Percentiles rank a stretch among this genome's conserved stretches.
Conservation (phyloP, 768 basidiomycete genomes). For the Glaciozyma antarctica region DNA sequence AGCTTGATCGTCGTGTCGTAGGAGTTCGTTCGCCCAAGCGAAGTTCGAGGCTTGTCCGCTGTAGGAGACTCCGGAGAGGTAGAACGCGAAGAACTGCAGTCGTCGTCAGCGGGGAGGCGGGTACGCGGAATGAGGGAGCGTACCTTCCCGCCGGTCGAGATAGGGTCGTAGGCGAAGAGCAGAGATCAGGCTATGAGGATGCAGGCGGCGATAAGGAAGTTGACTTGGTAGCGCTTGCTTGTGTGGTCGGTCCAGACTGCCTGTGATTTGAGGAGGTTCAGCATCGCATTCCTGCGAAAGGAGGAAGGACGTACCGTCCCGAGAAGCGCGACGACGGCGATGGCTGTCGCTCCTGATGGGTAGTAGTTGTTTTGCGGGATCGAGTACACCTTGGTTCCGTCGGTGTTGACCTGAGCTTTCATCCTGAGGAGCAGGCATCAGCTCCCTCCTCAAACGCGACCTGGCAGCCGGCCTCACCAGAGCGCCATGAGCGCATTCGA, state of each 20-base stretch:
- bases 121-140: too few species aligned
- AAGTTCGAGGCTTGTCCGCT: conserved; percentile 65
- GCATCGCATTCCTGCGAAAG: too few species aligned
- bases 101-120: too few species aligned
- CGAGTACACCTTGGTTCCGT: conserved; percentile 26
- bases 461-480: not conserved
- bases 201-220: conserved; percentile 56
- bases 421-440: not conserved
- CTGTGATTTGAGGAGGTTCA: too few species aligned
- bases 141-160: conserved; percentile 40
- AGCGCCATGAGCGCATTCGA: conserved; percentile 13
- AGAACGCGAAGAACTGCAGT: conserved; percentile 57
- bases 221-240: conserved; percentile 52
- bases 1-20: conserved; percentile 60
- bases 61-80: conserved; percentile 50
- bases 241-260: conserved; percentile 54
- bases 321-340: conserved; percentile 28
- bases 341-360: conserved; percentile 31
- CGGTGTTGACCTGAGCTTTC: conserved; percentile 29
- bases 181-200: conserved; percentile 54
- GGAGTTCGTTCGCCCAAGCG: conserved; percentile 73
- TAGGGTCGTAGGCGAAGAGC: conserved; percentile 32
- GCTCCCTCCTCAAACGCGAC: not conserved
- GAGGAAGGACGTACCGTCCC: not conserved
- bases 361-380: conserved; percentile 34